These are phyloP conservation scores for Aleurites moluccanus DNA, from an alignment of 441 rosid genomes.

Conservation along the genomic window DNA sequence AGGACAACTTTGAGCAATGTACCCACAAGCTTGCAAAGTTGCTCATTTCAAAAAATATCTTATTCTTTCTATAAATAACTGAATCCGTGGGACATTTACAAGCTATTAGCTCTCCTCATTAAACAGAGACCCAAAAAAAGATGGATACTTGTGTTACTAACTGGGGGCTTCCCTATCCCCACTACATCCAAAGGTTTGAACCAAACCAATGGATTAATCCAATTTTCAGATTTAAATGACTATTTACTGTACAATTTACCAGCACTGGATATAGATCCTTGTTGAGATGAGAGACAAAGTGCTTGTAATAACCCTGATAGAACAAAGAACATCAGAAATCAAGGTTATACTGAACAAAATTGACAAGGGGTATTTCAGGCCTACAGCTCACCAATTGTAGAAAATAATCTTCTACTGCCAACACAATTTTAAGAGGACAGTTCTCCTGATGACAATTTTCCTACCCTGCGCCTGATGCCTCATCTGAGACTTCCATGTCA, in stretches of 20 bases:
- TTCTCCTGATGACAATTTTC: constrained; percentile 9
- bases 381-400: constrained; percentile 31
- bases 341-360: constrained; percentile 20
- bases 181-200: constrained; percentile 23
- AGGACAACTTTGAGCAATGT: too few species aligned
- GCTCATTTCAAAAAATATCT: neutral
- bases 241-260: constrained; percentile 41
- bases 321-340: constrained; percentile 21
- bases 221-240: constrained; percentile 24
- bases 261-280: constrained; percentile 25
- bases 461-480: constrained; percentile 3
- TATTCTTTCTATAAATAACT: constrained; percentile 24
- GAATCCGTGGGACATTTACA: constrained; percentile 40
- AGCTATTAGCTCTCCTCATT: constrained; percentile 33
- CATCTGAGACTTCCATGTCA: constrained; percentile 6
- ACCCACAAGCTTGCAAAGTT: neutral
- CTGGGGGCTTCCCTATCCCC: constrained; percentile 29
- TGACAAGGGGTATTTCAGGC: neutral
- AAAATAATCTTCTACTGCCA: constrained; percentile 29
- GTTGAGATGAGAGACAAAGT: constrained; percentile 9
- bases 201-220: constrained; percentile 24
- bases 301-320: constrained; percentile 27
- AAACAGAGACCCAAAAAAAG: constrained; percentile 28
- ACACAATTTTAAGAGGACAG: constrained; percentile 11
- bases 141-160: constrained; percentile 18